Base-by-base conservation (phyloP, 2,329 filamentous ascomycete genomes). In the Penicillium sp. region DNA sequence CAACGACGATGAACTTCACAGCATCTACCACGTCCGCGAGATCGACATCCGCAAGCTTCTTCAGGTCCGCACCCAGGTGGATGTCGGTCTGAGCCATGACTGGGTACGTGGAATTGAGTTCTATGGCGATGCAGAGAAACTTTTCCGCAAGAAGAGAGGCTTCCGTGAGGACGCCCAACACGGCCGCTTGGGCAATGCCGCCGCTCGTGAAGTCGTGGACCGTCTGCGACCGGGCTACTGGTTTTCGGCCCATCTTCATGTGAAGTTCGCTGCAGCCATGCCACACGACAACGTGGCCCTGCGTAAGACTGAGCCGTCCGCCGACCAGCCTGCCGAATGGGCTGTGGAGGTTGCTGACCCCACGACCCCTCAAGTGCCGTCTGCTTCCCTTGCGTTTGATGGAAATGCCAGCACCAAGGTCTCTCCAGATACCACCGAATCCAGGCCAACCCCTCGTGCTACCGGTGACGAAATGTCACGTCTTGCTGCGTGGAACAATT, bases 161-260 rank as follows among this genome's bases (percentile, higher is more conserved):
- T 94, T 97, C 58, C 79, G 84, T 58, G 74, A 82, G 44, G 94
- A 99, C 69, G 91, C 90, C 1, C 76, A 77, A 43, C 82, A 85
- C 33, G 90, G 90, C 0, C 85, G 78, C 8, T 75, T 99, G 20
- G 94, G 94, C 0, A 97, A 83, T 62, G 75, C 82, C 28, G 92
- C 92, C 0, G 92, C 92, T 0, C 84, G 82, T 65, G 83, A 88
- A 60, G 85, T 96, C 18, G 81, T 97, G 72, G 86, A 96, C 66
- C 81, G 89, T 27, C 72, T 99, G 46, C 81, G 90, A 46, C 94
- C 94, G 9, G 80, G 81, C 0, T 87, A 90, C 68, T 99, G 94
- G 94, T 96, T 97, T 68, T 87, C 89, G 33, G 94, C 92, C 2
- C 94, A 99, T 72, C 73, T 97, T 74, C 94, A 99, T 71, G 86